Evolutionary conservation across 306 rosid genomes (phyloP).

Genomic region (Quercus gilva): DNA sequence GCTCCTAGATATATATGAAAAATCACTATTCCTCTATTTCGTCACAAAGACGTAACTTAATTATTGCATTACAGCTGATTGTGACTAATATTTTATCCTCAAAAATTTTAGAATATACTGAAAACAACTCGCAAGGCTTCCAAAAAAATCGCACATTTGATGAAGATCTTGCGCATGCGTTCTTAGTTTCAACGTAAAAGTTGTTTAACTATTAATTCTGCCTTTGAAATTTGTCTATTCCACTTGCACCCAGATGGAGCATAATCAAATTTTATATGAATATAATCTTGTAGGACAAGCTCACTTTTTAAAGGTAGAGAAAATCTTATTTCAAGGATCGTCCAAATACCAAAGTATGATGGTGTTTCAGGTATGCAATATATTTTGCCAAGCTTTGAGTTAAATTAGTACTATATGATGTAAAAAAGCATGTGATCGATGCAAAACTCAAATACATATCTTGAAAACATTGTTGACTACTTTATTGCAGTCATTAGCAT

Average conservation of each 20-base stretch:
- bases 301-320: conserved; percentile 61
- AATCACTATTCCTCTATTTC: too few species aligned
- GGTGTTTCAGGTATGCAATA: conserved; percentile 51
- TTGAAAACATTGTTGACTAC: not conserved
- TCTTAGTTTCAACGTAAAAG: not conserved
- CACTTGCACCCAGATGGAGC: not conserved
- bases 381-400: not conserved
- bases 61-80: too few species aligned
- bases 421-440: not conserved
- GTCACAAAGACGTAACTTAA: too few species aligned
- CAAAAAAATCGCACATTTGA: not conserved
- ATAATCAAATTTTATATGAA: not conserved
- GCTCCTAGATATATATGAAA: too few species aligned
- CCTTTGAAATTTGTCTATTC: not conserved
- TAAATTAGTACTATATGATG: not conserved
- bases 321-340: conserved; percentile 53
- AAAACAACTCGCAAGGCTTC: too few species aligned
- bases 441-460: not conserved
- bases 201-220: not conserved
- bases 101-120: too few species aligned
- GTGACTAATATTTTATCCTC: too few species aligned
- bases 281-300: conserved; percentile 49
- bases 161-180: not conserved
- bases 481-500: conserved; percentile 46
- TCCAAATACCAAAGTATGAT: conserved; percentile 56